phyloP scores from a whole-genome alignment of 805 yeast genomes.

The Metschnikowia colocasiae region DNA sequence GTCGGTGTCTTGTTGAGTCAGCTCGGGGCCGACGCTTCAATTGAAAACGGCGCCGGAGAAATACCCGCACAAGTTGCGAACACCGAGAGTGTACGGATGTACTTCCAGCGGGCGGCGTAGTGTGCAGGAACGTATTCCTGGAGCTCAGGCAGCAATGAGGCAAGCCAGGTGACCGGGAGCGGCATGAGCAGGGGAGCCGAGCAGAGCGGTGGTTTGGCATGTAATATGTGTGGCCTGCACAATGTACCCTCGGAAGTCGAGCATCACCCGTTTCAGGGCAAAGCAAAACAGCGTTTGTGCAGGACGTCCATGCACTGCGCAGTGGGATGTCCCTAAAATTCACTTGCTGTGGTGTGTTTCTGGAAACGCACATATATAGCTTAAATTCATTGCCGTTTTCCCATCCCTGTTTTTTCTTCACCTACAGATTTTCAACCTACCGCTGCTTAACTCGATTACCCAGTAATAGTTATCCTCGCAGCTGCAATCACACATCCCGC shows the following conservation, averaged over 20 bases:
- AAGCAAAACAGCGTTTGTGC: conserved; percentile 19
- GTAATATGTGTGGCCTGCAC: conserved; percentile 8
- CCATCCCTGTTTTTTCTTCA: conserved; percentile 5
- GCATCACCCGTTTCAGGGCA: conserved; percentile 14
- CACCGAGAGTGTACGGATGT: conserved; percentile 29
- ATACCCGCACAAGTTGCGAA: conserved; percentile 36
- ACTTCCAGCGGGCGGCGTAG: conserved; percentile 5
- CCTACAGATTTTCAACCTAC: not conserved
- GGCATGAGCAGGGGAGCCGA: not conserved
- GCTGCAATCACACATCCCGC: not conserved
- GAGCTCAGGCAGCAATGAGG: not conserved
- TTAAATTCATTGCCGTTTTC: conserved; percentile 1
- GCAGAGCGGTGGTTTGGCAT: not conserved
- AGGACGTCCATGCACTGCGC: conserved; percentile 12
- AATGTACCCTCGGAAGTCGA: conserved; percentile 15
- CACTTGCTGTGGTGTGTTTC: conserved; percentile 14
- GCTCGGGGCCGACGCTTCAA: conserved; percentile 61
- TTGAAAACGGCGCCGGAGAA: conserved; percentile 49
- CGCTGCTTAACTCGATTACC: not conserved
- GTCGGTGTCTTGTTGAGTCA: conserved; percentile 59
- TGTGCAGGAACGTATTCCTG: not conserved
- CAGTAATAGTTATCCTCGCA: not conserved
- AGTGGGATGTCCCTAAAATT: conserved; percentile 5
- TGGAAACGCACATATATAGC: conserved; percentile 7
- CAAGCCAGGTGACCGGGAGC: not conserved